phyloP scores from a whole-genome alignment of 306 rosid species.

The Prosopis cineraria region DNA sequence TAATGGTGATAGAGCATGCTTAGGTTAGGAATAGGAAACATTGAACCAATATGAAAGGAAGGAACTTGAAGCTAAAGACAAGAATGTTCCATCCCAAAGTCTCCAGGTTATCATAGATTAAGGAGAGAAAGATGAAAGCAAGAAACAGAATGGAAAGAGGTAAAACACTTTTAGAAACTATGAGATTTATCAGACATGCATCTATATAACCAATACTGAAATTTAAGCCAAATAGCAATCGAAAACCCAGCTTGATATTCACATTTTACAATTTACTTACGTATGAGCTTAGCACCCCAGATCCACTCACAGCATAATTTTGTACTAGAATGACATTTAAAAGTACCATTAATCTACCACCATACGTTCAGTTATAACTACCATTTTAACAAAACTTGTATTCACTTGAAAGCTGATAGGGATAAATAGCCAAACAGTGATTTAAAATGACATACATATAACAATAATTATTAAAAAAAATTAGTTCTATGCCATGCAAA shows the following conservation, averaged over 20 bases:
- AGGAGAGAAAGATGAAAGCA: background rate
- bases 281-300: background rate
- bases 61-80: background rate
- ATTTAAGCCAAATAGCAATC: background rate
- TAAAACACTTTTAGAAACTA: background rate
- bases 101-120: background rate
- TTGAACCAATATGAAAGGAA: background rate
- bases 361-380: background rate
- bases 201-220: background rate
- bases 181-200: background rate
- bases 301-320: background rate
- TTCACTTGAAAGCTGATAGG: background rate
- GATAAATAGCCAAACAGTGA: background rate
- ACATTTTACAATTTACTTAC: background rate
- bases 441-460: background rate
- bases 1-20: background rate
- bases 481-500: background rate
- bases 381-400: background rate
- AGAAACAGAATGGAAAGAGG: background rate
- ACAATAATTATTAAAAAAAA: background rate
- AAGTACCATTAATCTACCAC: background rate
- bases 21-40: background rate
- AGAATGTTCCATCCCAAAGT: background rate
- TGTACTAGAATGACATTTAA: background rate
- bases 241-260: background rate